These are phyloP conservation scores for Fusarium stilboides DNA, from an alignment of 2,329 filamentous ascomycete species.

Conservation along the genomic window DNA sequence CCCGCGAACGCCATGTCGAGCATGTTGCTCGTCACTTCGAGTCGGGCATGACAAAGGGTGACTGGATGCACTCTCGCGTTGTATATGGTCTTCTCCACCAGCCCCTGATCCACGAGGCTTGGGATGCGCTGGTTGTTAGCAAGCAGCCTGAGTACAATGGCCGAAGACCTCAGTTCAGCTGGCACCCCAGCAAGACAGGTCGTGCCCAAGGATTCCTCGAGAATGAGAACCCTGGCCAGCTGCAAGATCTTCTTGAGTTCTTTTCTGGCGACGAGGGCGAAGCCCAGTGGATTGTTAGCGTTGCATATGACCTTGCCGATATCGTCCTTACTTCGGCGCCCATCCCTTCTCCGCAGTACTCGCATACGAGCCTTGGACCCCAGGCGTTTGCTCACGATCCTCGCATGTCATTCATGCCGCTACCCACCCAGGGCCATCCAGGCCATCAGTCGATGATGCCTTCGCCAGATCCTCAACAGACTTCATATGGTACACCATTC, in stretches of 20 bases:
- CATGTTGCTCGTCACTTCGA: conserved; percentile 79
- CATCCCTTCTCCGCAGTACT: conserved; percentile 52
- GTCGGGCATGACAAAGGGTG: conserved; percentile 71
- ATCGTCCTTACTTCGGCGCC: conserved; percentile 58
- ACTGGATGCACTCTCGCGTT: conserved; percentile 79
- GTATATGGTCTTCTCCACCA: conserved; percentile 78
- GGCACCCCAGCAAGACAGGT: conserved; percentile 71
- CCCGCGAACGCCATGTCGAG: conserved; percentile 77
- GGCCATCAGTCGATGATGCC: conserved; percentile 51
- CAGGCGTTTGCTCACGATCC: conserved; percentile 50
- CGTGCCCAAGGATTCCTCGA: conserved; percentile 72
- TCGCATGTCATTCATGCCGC: conserved; percentile 52
- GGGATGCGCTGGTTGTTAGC: conserved; percentile 69
- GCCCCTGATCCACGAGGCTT: conserved; percentile 72
- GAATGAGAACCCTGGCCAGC: conserved; percentile 73
- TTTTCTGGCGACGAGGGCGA: conserved; percentile 72
- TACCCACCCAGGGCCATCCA: conserved; percentile 52
- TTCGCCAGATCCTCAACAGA: conserved; percentile 51
- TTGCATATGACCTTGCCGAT: conserved; percentile 71
- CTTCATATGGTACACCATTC: conserved; percentile 51
- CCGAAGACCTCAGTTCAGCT: conserved; percentile 73
- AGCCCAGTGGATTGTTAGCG: conserved; percentile 69
- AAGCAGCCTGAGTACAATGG: conserved; percentile 70
- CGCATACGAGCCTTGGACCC: conserved; percentile 48
- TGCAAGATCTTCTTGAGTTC: conserved; percentile 76